phyloP scores from a whole-genome alignment of 352 stramenopile species.

The Phytophthora agathidicida region DNA sequence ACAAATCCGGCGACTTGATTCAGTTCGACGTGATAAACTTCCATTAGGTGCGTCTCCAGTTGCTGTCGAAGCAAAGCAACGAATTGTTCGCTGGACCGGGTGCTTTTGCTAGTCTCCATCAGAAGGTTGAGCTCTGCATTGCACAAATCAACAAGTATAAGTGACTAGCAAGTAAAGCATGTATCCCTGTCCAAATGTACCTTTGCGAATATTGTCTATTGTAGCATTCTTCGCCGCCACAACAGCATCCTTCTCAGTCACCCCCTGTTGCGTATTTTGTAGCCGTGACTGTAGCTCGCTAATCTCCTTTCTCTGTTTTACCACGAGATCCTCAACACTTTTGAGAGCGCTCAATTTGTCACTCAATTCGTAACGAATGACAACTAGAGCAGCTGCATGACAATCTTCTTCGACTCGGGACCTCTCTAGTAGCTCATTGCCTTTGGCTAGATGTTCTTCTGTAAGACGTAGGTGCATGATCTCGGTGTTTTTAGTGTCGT shows the following conservation, averaged over 20 bases:
- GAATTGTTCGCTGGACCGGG: constrained; percentile 35
- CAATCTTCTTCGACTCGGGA: constrained; percentile 17
- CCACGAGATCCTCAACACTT: background rate
- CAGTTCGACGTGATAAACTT: constrained; percentile 44
- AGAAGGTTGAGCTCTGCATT: constrained; percentile 39
- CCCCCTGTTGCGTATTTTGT: constrained; percentile 9
- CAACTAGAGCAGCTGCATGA: constrained; percentile 8
- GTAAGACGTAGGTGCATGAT: constrained; percentile 19
- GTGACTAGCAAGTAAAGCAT: background rate
- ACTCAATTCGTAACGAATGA: constrained; percentile 11
- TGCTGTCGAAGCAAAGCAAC: constrained; percentile 52
- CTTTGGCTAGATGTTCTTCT: constrained; percentile 29
- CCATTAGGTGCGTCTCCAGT: constrained; percentile 51
- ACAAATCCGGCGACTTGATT: constrained; percentile 24
- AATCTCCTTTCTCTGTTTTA: constrained; percentile 12
- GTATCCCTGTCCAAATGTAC: constrained; percentile 4
- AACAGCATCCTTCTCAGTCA: constrained; percentile 36
- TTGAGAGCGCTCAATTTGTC: constrained; percentile 7
- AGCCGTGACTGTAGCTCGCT: constrained; percentile 20
- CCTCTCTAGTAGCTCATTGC: constrained; percentile 30
- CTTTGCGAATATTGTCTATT: constrained; percentile 63
- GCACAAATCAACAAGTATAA: background rate
- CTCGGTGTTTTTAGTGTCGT: constrained; percentile 19
- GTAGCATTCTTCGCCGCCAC: constrained; percentile 45
- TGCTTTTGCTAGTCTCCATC: constrained; percentile 23